phyloP scores from a whole-genome alignment of 129 eudicot genomes.

The Deinandra increscens region DNA sequence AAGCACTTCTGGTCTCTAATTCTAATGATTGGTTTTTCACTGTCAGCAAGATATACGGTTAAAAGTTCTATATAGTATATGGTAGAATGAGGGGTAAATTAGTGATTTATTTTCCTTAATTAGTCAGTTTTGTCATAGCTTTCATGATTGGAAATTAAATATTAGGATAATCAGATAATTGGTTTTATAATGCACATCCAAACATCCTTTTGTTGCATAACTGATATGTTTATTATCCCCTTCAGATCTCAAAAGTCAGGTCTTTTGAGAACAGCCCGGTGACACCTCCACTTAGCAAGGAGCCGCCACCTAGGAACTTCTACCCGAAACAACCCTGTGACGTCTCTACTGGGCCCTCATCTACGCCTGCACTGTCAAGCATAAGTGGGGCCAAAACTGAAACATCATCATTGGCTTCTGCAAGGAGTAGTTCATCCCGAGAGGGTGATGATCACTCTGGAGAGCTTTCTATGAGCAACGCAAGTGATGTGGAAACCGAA shows the following conservation, averaged over 20 bases:
- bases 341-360: slow-evolving; percentile 52
- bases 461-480: slow-evolving; percentile 81
- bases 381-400: slow-evolving; percentile 82
- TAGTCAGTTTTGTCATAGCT: not conserved
- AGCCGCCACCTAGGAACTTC: slow-evolving; percentile 52
- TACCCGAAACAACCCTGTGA: slow-evolving; percentile 43
- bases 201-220: not conserved
- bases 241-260: slow-evolving; percentile 51
- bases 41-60: not conserved
- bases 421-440: slow-evolving; percentile 70
- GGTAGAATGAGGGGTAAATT: not conserved
- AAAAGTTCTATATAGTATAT: not conserved
- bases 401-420: slow-evolving; percentile 79
- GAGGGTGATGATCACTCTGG: slow-evolving; percentile 78
- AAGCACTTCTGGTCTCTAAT: not conserved
- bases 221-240: not conserved
- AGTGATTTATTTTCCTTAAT: no score
- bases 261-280: slow-evolving; percentile 69
- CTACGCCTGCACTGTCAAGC: slow-evolving; percentile 85
- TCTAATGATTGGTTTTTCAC: not conserved
- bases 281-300: slow-evolving; percentile 81
- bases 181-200: not conserved
- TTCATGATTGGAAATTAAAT: not conserved
- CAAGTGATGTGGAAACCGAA: slow-evolving; percentile 89
- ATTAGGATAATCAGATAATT: not conserved